phyloP scores from a whole-genome alignment of 1,284 basidiomycete genomes.

The Moesziomyces antarcticus region DNA sequence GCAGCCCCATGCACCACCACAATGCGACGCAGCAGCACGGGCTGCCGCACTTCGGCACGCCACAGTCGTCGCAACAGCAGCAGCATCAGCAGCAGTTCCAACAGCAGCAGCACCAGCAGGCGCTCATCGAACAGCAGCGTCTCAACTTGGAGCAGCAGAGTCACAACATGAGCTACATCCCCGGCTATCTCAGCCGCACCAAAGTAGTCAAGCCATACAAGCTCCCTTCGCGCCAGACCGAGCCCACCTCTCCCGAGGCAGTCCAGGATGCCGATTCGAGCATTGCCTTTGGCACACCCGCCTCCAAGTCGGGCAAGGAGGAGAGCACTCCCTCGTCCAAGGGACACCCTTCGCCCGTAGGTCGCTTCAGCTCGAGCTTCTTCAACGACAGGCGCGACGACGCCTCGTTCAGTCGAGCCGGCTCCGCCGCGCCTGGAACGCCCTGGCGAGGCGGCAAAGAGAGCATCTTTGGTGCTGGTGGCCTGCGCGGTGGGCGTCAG shows the following conservation, averaged over 20 bases:
- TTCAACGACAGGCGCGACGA: constrained; percentile 51
- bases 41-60: constrained; percentile 16
- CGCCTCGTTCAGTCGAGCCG: constrained; percentile 26
- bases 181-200: constrained; percentile 49
- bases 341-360: constrained; percentile 41
- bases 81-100: constrained; percentile 15
- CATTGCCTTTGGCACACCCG: constrained; percentile 50
- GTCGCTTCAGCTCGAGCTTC: constrained; percentile 57
- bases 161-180: constrained; percentile 50
- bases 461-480: constrained; percentile 59
- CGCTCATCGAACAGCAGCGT: constrained; percentile 40
- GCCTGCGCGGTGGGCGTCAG: constrained; percentile 51
- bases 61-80: constrained; percentile 23
- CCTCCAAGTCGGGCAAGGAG: constrained; percentile 48
- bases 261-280: constrained; percentile 42
- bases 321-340: constrained; percentile 32
- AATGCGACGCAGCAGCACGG: constrained; percentile 15
- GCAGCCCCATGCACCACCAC: constrained; percentile 26
- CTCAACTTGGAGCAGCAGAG: constrained; percentile 38
- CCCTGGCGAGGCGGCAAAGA: constrained; percentile 45
- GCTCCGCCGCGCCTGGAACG: constrained; percentile 32
- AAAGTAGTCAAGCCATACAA: constrained; percentile 50
- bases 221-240: constrained; percentile 41
- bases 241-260: constrained; percentile 42
- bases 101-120: constrained; percentile 24